Percentiles rank a stretch among this genome's conserved stretches.
phyloP scores from a whole-genome alignment of 805 yeast species.

The Jamesozyma hellenica region DNA sequence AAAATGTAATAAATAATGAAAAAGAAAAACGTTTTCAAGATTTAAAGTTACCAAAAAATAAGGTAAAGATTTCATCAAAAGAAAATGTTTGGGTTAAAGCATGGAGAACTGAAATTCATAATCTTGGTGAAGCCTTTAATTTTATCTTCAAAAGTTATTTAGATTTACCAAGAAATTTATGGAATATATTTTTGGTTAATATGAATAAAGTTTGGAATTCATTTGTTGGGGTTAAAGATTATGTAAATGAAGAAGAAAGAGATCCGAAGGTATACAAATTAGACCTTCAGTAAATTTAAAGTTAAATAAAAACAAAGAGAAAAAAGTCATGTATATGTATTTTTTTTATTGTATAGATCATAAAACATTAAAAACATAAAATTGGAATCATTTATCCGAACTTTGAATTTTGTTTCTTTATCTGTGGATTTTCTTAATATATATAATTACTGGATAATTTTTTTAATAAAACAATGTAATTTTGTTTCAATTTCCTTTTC shows the following conservation, averaged over 20 bases:
- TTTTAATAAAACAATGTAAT: too few relatives aligned
- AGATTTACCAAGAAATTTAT: slow-evolving; percentile 56
- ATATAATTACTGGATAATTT: too few relatives aligned
- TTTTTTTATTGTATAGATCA: not conserved
- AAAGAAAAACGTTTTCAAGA: slow-evolving; percentile 15
- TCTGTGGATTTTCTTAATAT: too few relatives aligned
- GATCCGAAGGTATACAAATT: slow-evolving; percentile 15
- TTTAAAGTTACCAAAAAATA: slow-evolving; percentile 20
- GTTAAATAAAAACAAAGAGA: not conserved
- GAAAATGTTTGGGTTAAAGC: slow-evolving; percentile 30
- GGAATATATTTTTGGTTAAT: slow-evolving; percentile 40
- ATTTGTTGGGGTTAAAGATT: slow-evolving; percentile 51
- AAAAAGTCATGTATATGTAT: not conserved
- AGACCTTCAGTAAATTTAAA: slow-evolving; percentile 10
- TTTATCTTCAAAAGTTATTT: slow-evolving; percentile 60
- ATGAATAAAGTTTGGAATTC: slow-evolving; percentile 56
- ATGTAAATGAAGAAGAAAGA: slow-evolving; percentile 18
- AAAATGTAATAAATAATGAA: not conserved
- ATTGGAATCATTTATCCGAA: too few relatives aligned
- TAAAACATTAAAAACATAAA: too few relatives aligned
- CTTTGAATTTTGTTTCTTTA: too few relatives aligned
- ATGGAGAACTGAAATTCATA: slow-evolving; percentile 40
- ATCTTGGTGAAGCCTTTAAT: slow-evolving; percentile 47
- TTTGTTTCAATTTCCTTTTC: too few relatives aligned
- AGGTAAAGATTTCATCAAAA: not conserved